Percentiles rank a stretch among this genome's conserved stretches.
Evolutionary conservation across 179 eudicot species (phyloP).

Genomic region (Gypsophila paniculata): DNA sequence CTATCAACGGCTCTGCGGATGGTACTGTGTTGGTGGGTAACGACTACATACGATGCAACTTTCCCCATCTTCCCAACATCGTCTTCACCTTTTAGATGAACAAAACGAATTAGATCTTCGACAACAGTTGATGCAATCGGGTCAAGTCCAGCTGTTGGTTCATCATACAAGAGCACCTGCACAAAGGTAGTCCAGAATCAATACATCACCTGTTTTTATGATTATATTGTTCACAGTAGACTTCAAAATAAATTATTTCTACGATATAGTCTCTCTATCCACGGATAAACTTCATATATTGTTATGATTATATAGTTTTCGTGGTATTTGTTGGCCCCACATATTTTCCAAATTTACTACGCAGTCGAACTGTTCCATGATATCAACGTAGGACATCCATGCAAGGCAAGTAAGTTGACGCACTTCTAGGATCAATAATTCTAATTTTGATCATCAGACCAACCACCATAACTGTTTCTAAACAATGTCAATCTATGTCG

Average conservation of each 20-base stretch:
- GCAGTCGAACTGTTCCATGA: not conserved
- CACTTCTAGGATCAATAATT: not conserved
- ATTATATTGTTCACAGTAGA: not conserved
- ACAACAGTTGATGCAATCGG: conserved; percentile 97
- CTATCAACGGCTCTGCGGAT: conserved; percentile 92
- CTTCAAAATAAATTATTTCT: not conserved
- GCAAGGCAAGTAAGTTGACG: not conserved
- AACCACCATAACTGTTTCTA: not conserved
- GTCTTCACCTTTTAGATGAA: conserved; percentile 72
- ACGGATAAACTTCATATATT: not conserved
- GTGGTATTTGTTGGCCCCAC: not conserved
- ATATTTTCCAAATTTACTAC: not conserved
- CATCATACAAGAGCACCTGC: conserved; percentile 89
- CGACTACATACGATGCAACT: conserved; percentile 76
- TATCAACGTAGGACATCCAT: not conserved
- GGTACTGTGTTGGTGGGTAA: conserved; percentile 97
- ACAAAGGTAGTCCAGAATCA: conserved; percentile 10
- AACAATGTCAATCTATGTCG: not conserved
- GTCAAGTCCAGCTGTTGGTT: conserved; percentile 98
- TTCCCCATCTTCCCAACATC: conserved; percentile 70
- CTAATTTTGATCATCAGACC: conserved; percentile 1
- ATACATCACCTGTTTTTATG: not conserved
- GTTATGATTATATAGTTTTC: too few species aligned
- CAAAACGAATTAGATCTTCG: conserved; percentile 95
- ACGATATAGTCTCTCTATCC: not conserved